A percentile compares a stretch with the other conserved stretches of the same genome.
phyloP scores from a whole-genome alignment of 208 protist species.

The Herpetomonas samuelpessoai region DNA sequence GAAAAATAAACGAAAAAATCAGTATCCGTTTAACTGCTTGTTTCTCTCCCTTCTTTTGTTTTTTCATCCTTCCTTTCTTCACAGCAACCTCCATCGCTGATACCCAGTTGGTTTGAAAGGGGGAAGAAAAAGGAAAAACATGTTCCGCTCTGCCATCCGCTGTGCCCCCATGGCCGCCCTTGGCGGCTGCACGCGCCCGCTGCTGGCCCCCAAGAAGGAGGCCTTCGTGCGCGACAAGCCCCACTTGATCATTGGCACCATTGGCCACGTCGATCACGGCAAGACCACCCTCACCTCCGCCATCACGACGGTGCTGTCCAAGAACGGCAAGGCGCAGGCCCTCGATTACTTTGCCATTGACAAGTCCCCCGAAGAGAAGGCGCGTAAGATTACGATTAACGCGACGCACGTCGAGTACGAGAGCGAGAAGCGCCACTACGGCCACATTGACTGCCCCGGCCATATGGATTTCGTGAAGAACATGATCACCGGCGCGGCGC shows the following conservation, averaged over 20 bases:
- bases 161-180: slow-evolving; percentile 14
- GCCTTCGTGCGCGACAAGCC: slow-evolving; percentile 95
- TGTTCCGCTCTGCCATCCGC: slow-evolving; percentile 49
- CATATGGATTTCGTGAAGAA: slow-evolving; percentile 99
- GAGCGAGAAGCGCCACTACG: slow-evolving; percentile 98
- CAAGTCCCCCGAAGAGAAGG: slow-evolving; percentile 98
- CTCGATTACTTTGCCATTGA: slow-evolving; percentile 98
- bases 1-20: background rate
- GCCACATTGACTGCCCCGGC: slow-evolving; percentile 99
- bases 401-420: slow-evolving; percentile 98
- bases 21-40: background rate
- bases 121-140: slow-evolving; percentile 7
- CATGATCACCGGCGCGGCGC: slow-evolving; percentile 99
- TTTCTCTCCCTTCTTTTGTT: slow-evolving; percentile 3
- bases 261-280: slow-evolving; percentile 99
- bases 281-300: slow-evolving; percentile 99
- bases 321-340: slow-evolving; percentile 74
- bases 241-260: slow-evolving; percentile 98
- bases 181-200: slow-evolving; percentile 18
- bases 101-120: too few species aligned
- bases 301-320: slow-evolving; percentile 95
- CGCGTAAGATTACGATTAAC: slow-evolving; percentile 99
- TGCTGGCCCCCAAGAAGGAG: slow-evolving; percentile 72
- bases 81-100: background rate
- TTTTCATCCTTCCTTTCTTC: slow-evolving; percentile 7